Evolutionary conservation across 352 stramenopile species (phyloP).

Genomic region (Phytopythium delawarense): DNA sequence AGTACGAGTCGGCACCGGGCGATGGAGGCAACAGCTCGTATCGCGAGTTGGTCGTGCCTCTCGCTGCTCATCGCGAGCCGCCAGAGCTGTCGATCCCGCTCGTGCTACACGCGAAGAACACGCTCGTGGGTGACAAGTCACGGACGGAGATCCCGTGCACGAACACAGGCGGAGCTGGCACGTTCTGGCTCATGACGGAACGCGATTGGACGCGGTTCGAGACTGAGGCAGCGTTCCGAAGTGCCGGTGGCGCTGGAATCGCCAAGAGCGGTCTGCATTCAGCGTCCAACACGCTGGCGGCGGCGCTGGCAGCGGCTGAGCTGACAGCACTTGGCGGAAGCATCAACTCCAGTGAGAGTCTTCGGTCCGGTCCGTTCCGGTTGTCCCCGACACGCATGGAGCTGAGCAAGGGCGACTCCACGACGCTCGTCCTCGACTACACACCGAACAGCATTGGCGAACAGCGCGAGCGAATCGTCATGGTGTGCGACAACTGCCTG

Average conservation of each 20-base stretch:
- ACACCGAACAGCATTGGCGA: slow-evolving; percentile 52
- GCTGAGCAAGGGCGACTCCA: slow-evolving; percentile 33
- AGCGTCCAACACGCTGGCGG: neutral
- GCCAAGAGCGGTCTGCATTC: too few relatives aligned
- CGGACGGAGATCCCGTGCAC: slow-evolving; percentile 43
- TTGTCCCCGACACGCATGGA: slow-evolving; percentile 55
- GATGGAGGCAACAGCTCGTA: slow-evolving; percentile 9
- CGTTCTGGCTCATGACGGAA: slow-evolving; percentile 74
- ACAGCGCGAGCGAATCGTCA: slow-evolving; percentile 56
- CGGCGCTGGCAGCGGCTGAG: slow-evolving; percentile 5
- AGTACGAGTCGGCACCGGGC: slow-evolving; percentile 31
- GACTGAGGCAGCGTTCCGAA: slow-evolving; percentile 8
- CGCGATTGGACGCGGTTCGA: slow-evolving; percentile 43
- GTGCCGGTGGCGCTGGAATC: neutral
- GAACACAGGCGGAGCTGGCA: slow-evolving; percentile 54
- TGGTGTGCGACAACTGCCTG: slow-evolving; percentile 85
- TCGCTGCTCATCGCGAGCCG: slow-evolving; percentile 42
- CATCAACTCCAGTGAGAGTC: neutral
- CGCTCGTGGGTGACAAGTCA: slow-evolving; percentile 52
- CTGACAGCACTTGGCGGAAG: neutral
- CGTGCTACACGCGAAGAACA: slow-evolving; percentile 47
- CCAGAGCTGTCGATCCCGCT: slow-evolving; percentile 68
- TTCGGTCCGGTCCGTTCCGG: slow-evolving; percentile 40
- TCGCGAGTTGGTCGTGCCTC: slow-evolving; percentile 30
- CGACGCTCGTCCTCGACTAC: slow-evolving; percentile 50